These are phyloP conservation scores for Fraxinus baroniana DNA, from an alignment of 305 asterid genomes.

Conservation along the genomic window DNA sequence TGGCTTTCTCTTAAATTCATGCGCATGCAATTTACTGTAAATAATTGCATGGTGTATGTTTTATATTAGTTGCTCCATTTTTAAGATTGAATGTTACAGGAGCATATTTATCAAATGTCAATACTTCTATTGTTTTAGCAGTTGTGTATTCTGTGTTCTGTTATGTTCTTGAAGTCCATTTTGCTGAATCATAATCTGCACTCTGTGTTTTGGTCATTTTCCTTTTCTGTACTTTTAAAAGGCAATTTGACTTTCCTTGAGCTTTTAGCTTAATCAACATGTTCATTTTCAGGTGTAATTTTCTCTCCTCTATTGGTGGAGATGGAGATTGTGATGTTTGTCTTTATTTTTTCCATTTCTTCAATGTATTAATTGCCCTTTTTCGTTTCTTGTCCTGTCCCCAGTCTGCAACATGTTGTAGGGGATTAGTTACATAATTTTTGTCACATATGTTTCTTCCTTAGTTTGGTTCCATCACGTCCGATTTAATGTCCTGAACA, in stretches of 20 bases:
- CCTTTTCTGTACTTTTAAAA: background rate
- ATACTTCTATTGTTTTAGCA: background rate
- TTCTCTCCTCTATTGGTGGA: background rate
- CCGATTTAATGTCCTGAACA: no score
- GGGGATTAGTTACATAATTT: background rate
- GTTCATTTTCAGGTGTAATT: background rate
- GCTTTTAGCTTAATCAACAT: background rate
- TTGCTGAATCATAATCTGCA: background rate
- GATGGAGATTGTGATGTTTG: background rate
- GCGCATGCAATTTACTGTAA: conserved; percentile 9
- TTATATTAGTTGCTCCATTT: conserved; percentile 1
- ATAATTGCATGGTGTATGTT: conserved; percentile 10
- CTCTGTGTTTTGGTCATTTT: background rate
- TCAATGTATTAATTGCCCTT: background rate
- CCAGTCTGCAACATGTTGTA: background rate
- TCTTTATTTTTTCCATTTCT: background rate
- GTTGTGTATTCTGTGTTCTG: background rate
- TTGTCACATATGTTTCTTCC: background rate
- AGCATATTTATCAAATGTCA: background rate
- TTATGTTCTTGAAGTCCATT: background rate
- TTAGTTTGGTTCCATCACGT: no score
- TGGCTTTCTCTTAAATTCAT: background rate
- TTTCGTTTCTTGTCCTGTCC: background rate
- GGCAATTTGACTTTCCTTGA: background rate
- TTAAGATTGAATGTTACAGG: background rate